Percentiles rank a stretch among this genome's conserved stretches.
Evolutionary conservation across 2,329 filamentous ascomycete genomes (phyloP).

Genomic region (Fusarium oxysporum): DNA sequence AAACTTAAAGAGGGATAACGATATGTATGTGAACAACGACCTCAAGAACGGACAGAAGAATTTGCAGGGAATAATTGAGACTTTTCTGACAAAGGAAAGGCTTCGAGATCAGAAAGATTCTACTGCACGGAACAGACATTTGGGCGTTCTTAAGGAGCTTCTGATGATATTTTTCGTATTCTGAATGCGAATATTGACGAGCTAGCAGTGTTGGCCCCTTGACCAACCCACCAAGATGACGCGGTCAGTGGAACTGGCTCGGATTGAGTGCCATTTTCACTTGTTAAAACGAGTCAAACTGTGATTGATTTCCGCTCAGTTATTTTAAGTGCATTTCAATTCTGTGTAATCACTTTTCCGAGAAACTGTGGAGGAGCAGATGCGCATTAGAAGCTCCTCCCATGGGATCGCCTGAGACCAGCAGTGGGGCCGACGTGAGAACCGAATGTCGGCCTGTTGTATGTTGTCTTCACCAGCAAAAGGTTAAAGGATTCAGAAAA

Average conservation of each 20-base stretch:
- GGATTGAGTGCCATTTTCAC: too few relatives aligned
- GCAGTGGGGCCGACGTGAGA: neutral
- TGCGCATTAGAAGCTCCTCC: neutral
- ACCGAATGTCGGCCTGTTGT: fast-evolving
- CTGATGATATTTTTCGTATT: constrained; percentile 10
- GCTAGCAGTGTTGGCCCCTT: neutral
- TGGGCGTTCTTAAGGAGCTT: neutral
- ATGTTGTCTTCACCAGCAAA: neutral
- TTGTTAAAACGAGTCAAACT: neutral
- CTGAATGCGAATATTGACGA: constrained; percentile 20
- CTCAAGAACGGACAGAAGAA: fast-evolving
- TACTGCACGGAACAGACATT: neutral
- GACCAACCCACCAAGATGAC: constrained; percentile 9
- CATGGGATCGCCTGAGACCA: neutral
- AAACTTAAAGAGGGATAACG: neutral
- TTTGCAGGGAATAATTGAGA: too few relatives aligned
- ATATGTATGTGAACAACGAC: neutral
- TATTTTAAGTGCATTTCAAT: fast-evolving
- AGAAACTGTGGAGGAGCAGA: neutral
- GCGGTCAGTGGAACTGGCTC: neutral
- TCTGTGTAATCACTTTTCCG: neutral
- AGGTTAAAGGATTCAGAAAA: fast-evolving
- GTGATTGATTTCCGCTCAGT: neutral
- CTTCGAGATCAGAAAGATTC: fast-evolving
- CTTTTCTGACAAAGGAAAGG: neutral